phyloP scores from a whole-genome alignment of 352 stramenopile species.

The Elongisporangium prolatum region DNA sequence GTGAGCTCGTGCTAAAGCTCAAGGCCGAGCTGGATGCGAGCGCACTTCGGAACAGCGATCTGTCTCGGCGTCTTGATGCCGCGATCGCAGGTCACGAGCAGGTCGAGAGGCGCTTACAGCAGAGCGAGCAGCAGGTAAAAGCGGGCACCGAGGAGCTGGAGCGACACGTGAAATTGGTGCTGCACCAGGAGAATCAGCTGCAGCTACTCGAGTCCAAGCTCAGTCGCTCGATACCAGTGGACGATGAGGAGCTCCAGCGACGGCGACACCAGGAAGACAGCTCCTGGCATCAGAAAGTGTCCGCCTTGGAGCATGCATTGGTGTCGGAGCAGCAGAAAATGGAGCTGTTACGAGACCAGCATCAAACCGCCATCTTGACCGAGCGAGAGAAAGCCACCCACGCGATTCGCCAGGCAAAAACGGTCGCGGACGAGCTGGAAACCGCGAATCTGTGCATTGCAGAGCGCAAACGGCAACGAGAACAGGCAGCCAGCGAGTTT shows the following conservation, averaged over 20 bases:
- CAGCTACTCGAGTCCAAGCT: constrained; percentile 43
- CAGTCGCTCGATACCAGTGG: constrained; percentile 35
- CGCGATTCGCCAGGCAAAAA: constrained; percentile 27
- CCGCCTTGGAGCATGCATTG: constrained; percentile 48
- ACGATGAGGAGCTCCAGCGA: constrained; percentile 42
- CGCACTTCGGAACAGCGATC: background rate
- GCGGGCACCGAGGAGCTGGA: constrained; percentile 26
- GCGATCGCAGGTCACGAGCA: background rate
- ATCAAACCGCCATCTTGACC: constrained; percentile 22
- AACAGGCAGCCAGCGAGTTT: constrained; percentile 26
- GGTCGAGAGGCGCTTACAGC: constrained; percentile 11
- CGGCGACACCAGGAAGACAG: constrained; percentile 39
- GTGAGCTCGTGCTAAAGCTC: constrained; percentile 17
- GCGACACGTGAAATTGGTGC: constrained; percentile 16
- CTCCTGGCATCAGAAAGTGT: constrained; percentile 57
- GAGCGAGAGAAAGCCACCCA: constrained; percentile 46
- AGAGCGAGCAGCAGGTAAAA: constrained; percentile 17
- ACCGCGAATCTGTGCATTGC: constrained; percentile 68
- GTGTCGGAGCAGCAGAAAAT: constrained; percentile 33
- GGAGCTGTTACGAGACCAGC: constrained; percentile 32
- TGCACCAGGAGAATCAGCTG: constrained; percentile 43
- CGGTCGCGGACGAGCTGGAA: constrained; percentile 47
- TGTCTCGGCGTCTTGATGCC: constrained; percentile 3
- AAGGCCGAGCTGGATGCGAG: constrained; percentile 8
- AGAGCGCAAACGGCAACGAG: constrained; percentile 62